Evolutionary conservation across 768 basidiomycete genomes (phyloP).

Genomic region (Symmetrospora coprosmae): DNA sequence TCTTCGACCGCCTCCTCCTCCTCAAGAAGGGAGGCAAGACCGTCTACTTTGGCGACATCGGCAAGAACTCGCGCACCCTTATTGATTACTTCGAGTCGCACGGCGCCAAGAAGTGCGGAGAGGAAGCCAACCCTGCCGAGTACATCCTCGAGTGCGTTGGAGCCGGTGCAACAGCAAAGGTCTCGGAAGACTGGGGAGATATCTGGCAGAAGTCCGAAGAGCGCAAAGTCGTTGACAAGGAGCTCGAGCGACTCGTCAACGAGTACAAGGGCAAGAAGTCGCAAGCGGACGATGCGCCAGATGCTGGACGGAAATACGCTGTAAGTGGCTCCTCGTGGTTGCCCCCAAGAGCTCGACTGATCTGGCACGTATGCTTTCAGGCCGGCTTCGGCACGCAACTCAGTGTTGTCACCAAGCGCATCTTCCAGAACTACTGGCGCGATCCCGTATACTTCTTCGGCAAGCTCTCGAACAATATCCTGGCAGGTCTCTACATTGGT

Average conservation of each 20-base stretch:
- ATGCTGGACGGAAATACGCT: conserved; percentile 26
- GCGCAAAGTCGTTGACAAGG: conserved; percentile 36
- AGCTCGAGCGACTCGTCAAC: conserved; percentile 41
- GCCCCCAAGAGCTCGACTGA: too few species aligned
- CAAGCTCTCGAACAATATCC: conserved; percentile 24
- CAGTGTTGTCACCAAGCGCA: conserved; percentile 29
- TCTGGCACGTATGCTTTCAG: too few species aligned
- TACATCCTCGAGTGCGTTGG: conserved; percentile 47
- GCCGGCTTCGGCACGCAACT: conserved; percentile 22
- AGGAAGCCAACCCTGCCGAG: conserved; percentile 61
- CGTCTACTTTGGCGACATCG: conserved; percentile 56
- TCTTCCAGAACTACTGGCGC: conserved; percentile 40
- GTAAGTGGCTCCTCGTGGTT: too few species aligned
- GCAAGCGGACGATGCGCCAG: conserved; percentile 27
- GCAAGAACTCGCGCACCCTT: conserved; percentile 47
- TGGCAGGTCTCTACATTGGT: conserved; percentile 32
- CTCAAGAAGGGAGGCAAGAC: conserved; percentile 62
- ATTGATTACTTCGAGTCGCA: conserved; percentile 64
- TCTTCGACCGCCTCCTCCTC: conserved; percentile 47
- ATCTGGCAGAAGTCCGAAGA: conserved; percentile 66
- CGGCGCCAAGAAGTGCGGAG: conserved; percentile 51
- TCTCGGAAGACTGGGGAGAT: conserved; percentile 70
- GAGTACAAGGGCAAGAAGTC: conserved; percentile 21
- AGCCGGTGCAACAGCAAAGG: conserved; percentile 51
- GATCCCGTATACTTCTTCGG: conserved; percentile 37